phyloP scores from a whole-genome alignment of 257 asterid genomes.

The Orobanche coerulescens region DNA sequence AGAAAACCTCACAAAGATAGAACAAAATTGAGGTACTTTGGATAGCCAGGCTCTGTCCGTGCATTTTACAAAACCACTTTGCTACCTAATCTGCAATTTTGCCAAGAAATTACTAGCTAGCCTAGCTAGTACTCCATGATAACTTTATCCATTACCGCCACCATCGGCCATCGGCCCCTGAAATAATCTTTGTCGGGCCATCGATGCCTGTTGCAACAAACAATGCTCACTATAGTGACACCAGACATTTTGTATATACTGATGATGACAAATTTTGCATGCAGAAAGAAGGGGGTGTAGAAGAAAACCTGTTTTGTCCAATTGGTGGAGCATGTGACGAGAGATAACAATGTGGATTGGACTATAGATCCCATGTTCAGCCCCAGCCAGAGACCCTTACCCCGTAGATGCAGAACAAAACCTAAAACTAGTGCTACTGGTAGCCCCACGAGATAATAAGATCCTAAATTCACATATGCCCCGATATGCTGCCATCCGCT shows the following conservation, averaged over 20 bases:
- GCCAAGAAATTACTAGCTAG: background rate
- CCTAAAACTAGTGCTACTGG: slow-evolving; percentile 42
- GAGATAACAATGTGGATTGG: slow-evolving; percentile 32
- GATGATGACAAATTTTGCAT: background rate
- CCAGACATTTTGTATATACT: background rate
- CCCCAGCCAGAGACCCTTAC: slow-evolving; percentile 60
- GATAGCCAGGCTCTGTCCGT: too few relatives aligned
- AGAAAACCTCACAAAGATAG: too few relatives aligned
- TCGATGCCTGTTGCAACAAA: slow-evolving; percentile 35
- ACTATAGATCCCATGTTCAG: slow-evolving; percentile 39
- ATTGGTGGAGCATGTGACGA: slow-evolving; percentile 36
- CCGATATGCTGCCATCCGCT: slow-evolving; percentile 66
- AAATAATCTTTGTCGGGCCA: slow-evolving; percentile 24
- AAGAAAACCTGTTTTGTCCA: slow-evolving; percentile 51
- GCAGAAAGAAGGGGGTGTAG: background rate
- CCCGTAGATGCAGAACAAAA: slow-evolving; percentile 32
- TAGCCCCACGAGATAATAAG: slow-evolving; percentile 45
- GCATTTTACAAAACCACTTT: too few relatives aligned
- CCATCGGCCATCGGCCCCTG: slow-evolving; percentile 8
- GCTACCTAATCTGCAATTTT: background rate
- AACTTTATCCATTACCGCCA: background rate
- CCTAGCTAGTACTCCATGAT: background rate
- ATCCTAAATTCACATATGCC: slow-evolving; percentile 54
- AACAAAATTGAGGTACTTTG: too few relatives aligned
- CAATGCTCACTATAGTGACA: background rate